Evolutionary conservation across 345 rosid species (phyloP).

Genomic region (Hibiscus syriacus): DNA sequence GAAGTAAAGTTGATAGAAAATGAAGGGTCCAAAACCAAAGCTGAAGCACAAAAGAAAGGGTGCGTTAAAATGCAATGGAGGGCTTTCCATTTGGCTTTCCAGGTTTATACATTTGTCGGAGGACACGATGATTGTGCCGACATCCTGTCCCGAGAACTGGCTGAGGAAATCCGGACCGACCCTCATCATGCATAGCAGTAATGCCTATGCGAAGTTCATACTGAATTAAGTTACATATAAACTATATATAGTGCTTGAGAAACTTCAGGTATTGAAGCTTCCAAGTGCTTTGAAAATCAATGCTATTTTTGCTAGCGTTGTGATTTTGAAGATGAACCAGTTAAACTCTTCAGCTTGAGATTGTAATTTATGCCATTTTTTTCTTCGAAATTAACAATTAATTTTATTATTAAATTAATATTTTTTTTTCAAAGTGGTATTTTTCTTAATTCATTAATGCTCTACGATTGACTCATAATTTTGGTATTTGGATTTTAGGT

Average conservation of each 20-base stretch:
- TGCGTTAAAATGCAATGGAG: slow-evolving; percentile 63
- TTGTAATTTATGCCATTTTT: background rate
- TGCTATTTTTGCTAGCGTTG: background rate
- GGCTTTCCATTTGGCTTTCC: slow-evolving; percentile 77
- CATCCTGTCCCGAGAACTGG: slow-evolving; percentile 26
- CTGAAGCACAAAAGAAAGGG: slow-evolving; percentile 23
- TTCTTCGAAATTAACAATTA: background rate
- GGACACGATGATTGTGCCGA: slow-evolving; percentile 82
- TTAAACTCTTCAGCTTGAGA: background rate
- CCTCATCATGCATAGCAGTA: slow-evolving; percentile 14
- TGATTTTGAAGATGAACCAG: background rate
- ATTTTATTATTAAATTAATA: background rate
- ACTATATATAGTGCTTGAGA: too few relatives aligned
- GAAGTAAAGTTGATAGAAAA: slow-evolving; percentile 26
- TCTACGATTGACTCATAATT: too few relatives aligned
- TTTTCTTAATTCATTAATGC: too few relatives aligned
- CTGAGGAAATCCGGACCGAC: background rate
- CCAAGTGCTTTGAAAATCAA: background rate
- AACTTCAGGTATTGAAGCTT: too few relatives aligned
- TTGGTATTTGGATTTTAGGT: too few relatives aligned
- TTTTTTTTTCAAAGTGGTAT: background rate
- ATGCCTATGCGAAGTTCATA: background rate
- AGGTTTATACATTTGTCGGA: slow-evolving; percentile 75
- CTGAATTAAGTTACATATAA: too few relatives aligned
- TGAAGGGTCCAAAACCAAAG: slow-evolving; percentile 26